Base-by-base conservation (phyloP, 495 filamentous ascomycete genomes). In the Acidiella bohemica region DNA sequence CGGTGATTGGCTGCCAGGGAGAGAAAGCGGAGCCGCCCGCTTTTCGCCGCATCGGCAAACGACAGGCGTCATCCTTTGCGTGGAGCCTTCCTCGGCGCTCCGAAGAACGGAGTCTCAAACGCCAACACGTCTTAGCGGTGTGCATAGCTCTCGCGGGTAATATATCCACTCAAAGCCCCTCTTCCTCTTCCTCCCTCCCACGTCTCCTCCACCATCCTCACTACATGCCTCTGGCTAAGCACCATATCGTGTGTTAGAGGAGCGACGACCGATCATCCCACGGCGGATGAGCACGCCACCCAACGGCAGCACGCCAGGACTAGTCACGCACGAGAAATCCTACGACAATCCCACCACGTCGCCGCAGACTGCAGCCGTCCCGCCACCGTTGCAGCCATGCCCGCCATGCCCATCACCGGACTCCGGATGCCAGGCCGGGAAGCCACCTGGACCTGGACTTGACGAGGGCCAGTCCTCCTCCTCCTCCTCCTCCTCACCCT, bases 231-330 rank as follows among this genome's bases (percentile, higher is more conserved):
- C 25, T 27, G 25, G 7, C 25, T 7, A 7, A 7, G n/a, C 25
- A 7, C 7, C 25, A n/a, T n/a, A 7, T 7, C 25, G n/a, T 7
- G 7, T 7, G n/a, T 27, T 27, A n/a, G n/a, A 27, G n/a, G 7
- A 7, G n/a, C 25, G 7, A 7, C n/a, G 25, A n/a, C 7, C 25
- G 25, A 27, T n/a, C 7, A 27, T n/a, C 25, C 25, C 36, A 27
- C 8, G 21, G 42, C 59, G 47, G 33, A 62, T 62, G 59, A 58
- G 23, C 38, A 41, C 44, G 41, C 18, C 25, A 18, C 21, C 32
- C 47, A 59, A 62, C 44, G 59, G 59, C 59, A 62, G 59, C 59
- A 62, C 28, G 59, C 59, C 58, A 60, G 58, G 58, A 61, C 51
- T 30, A 43, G 40, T 45, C 32, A 26, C 35, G 35, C 17, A 25